Conservation (phyloP, 2,329 filamentous ascomycete genomes). For the Claviceps cyperi region DNA sequence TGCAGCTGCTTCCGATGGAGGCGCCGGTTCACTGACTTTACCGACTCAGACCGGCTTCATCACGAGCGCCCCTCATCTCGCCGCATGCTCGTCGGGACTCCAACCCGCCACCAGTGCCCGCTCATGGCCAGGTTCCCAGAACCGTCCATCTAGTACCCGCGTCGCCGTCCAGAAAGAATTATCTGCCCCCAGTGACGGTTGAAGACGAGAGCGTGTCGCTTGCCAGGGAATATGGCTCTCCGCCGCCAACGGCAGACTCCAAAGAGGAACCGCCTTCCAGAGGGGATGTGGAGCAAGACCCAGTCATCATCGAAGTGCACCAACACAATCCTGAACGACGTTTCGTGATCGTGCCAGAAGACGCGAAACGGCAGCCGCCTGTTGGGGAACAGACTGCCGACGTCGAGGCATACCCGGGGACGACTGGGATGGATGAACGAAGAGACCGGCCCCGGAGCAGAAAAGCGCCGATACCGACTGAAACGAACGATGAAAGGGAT, state of each 20-base stretch:
- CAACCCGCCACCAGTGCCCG: conserved; percentile 6
- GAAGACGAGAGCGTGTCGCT: conserved; percentile 55
- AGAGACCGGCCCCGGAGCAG: neutral
- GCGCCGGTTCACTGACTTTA: neutral
- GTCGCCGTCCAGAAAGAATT: conserved; percentile 14
- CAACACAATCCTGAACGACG: conserved; percentile 48
- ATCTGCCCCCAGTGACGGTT: conserved; percentile 49
- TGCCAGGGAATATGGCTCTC: conserved; percentile 40
- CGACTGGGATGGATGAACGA: neutral
- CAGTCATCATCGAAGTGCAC: conserved; percentile 49
- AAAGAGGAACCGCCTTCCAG: conserved; percentile 44
- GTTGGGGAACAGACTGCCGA: neutral
- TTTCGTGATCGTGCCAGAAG: conserved; percentile 42
- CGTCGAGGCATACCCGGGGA: neutral
- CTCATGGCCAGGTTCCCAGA: conserved; percentile 5
- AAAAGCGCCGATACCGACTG: neutral
- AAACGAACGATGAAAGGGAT: neutral
- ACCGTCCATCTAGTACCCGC: conserved; percentile 6
- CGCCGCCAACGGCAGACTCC: conserved; percentile 12
- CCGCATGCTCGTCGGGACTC: conserved; percentile 8
- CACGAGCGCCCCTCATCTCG: conserved; percentile 9
- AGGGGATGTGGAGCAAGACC: conserved; percentile 54
- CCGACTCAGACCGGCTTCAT: conserved; percentile 5
- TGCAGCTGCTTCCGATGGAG: neutral
- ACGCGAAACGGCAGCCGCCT: conserved; percentile 6